These are phyloP conservation scores for Beta corolliflora DNA, from an alignment of 179 eudicot species.

Conservation along the genomic window DNA sequence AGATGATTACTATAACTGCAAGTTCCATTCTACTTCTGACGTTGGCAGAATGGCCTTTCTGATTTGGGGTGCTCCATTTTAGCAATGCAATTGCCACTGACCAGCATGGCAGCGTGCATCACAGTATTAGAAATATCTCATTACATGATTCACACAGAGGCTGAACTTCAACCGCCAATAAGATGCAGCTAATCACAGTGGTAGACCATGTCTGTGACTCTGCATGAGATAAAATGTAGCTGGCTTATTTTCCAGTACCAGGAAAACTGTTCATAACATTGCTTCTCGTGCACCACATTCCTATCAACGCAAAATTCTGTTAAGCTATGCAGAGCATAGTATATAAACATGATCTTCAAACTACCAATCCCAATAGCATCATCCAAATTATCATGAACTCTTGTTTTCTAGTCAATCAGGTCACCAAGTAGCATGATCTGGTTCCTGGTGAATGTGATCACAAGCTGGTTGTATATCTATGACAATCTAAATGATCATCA, in stretches of 20 bases:
- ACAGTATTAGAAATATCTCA: not conserved
- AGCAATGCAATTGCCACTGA: not conserved
- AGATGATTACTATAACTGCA: not conserved
- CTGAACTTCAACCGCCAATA: not conserved
- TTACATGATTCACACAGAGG: not conserved
- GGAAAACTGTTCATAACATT: not conserved
- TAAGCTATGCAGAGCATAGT: not conserved
- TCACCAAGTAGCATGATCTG: not conserved
- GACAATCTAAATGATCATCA: conserved; percentile 14
- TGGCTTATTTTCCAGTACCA: not conserved
- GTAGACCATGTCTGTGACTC: not conserved
- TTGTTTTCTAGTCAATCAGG: not conserved
- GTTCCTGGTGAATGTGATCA: not conserved
- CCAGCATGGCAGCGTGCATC: not conserved
- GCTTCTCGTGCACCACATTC: not conserved
- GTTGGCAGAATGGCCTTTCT: not conserved
- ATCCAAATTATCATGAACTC: not conserved
- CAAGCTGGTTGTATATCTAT: not conserved
- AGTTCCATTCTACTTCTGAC: not conserved
- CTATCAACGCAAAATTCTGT: not conserved
- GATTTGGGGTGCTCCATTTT: not conserved
- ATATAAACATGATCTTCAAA: not conserved
- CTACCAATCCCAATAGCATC: not conserved
- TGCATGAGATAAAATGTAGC: not conserved
- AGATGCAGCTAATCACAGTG: not conserved